A percentile compares a stretch with the other conserved stretches of the same genome.
Conservation (phyloP, 169 alveolate species). For the Eimeria necatrix region DNA sequence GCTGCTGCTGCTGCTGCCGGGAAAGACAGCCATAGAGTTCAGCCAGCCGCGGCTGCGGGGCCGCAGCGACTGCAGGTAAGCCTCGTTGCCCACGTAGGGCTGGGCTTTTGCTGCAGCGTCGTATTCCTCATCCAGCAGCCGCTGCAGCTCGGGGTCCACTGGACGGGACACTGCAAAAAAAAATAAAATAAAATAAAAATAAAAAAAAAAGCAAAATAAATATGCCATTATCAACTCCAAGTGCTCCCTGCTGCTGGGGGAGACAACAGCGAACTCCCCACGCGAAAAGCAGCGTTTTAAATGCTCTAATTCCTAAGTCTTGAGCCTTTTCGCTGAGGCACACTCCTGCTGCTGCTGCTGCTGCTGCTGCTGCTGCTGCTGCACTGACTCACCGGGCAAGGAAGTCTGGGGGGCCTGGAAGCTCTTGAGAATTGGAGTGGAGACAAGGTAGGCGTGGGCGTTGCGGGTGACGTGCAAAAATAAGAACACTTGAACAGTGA, state of each 20-base stretch:
- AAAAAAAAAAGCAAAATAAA: neutral
- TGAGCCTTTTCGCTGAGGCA: too few species aligned
- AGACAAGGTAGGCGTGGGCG: neutral
- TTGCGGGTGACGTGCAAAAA: conserved; percentile 6
- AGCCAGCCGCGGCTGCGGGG: conserved; percentile 53
- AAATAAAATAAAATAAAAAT: neutral
- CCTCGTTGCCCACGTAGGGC: neutral
- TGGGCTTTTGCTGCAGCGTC: neutral
- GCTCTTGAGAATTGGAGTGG: neutral
- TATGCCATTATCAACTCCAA: neutral
- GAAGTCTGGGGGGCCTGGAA: neutral
- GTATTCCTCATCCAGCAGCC: neutral
- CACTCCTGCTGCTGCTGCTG: too few species aligned
- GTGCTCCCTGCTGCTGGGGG: too few species aligned
- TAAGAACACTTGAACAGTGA: neutral
- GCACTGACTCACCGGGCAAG: neutral
- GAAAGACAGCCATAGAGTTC: conserved; percentile 61
- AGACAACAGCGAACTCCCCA: too few species aligned
- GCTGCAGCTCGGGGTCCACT: neutral
- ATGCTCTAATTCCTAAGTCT: too few species aligned
- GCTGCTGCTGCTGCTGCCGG: neutral
- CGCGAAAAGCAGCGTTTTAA: too few species aligned
- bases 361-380: neutral
- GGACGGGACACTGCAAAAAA: too few species aligned
- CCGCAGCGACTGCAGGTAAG: neutral